Evolutionary conservation across 495 filamentous ascomycete species (phyloP), one percentile per base, ranked within the genome.

Genomic region (Rostrohypoxylon terebratum): DNA sequence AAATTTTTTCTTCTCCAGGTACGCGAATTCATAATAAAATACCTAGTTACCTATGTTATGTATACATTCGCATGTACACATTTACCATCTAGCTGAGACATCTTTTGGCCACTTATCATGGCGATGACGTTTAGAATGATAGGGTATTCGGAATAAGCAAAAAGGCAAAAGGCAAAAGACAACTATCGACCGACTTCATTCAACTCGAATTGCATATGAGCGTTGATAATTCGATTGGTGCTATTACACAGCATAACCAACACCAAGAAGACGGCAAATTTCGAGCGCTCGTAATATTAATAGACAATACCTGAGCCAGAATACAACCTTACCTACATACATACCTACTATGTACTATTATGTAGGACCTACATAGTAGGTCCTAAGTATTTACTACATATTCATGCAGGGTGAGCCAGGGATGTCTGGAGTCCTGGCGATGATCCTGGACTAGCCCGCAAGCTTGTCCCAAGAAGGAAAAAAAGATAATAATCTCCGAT

Each of bases 401-500:
- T 34, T 23, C 48, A 65, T 51, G 68, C 34, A 64, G 59, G 68
- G 51, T 34, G 36, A 65, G 28, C 45, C 38, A 40, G 44, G 68
- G 61, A 36, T 42, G n/a, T 54, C 34, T 33, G 10, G 44, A 54
- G 21, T 33, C 61, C 61, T 61, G 61, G 7, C n/a, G 63, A 63
- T 72, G 57, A 45, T 34, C 51, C 50, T 59, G 21, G 21, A 23
- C 47, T 21, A 50, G 47, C 5, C 47, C 21, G 42, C 44, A 33
- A 57, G 42, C 69, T 72, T 60, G 64, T 23, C 64, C 69, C 59
- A 13, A 25, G 42, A 63, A 38, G 54, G 44, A 63, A 64, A 66
- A 47, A 55, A 18, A 59, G 36, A 60, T 14, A 55, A 62, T 57
- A 73, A 69, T 68, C 65, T 65, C 71, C 66, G 66, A 73, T 62